Evolutionary conservation across 75 land plant species (phyloP).

Genomic region (Pinus tabuliformis): DNA sequence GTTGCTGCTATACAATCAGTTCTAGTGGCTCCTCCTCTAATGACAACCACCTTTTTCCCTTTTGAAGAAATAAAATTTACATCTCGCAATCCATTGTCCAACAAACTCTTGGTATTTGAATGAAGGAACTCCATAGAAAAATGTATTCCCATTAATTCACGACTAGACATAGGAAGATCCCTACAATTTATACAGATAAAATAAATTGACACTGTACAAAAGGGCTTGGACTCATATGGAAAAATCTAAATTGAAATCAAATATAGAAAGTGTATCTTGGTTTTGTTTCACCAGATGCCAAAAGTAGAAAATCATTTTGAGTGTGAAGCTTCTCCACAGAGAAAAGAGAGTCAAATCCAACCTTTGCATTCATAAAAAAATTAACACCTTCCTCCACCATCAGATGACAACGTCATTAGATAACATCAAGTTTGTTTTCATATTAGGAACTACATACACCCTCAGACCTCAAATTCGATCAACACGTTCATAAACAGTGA

Average conservation of each 20-base stretch:
- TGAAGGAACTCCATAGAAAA: conserved; percentile 99
- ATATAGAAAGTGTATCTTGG: conserved; percentile 64
- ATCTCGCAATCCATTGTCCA: conserved; percentile 84
- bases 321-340: conserved; percentile 62
- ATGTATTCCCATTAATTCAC: conserved; percentile 83
- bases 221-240: neutral
- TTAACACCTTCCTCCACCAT: conserved; percentile 89
- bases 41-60: conserved; percentile 95
- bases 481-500: conserved; percentile 91
- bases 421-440: conserved; percentile 91
- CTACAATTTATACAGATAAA: conserved; percentile 28
- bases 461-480: conserved; percentile 96
- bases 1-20: conserved; percentile 96
- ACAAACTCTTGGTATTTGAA: conserved; percentile 93
- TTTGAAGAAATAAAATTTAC: conserved; percentile 91
- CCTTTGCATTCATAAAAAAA: conserved; percentile 89
- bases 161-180: conserved; percentile 86
- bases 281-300: conserved; percentile 94
- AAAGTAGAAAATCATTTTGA: conserved; percentile 78
- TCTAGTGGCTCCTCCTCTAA: conserved; percentile 99
- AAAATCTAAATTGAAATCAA: neutral
- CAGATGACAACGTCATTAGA: conserved; percentile 87
- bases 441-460: conserved; percentile 99
- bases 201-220: neutral
- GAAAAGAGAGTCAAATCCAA: conserved; percentile 76